Conservation (phyloP, 441 rosid genomes). For the Adansonia gregorii region DNA sequence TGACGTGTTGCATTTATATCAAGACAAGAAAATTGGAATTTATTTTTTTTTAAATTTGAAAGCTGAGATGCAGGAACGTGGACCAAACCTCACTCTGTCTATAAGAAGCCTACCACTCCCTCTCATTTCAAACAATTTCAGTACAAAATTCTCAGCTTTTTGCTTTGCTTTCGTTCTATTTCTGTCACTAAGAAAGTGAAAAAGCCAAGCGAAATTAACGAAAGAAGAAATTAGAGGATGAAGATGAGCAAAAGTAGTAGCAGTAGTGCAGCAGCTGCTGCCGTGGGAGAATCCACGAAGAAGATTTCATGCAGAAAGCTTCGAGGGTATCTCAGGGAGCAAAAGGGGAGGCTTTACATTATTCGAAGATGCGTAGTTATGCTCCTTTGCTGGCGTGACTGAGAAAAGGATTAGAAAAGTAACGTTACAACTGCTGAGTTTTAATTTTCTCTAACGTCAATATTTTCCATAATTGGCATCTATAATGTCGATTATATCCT, state of each 20-base stretch:
- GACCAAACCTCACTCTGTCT: slow-evolving; percentile 9
- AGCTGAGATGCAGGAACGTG: slow-evolving; percentile 21
- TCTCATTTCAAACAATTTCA: slow-evolving; percentile 19
- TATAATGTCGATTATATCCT: no score
- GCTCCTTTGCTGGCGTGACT: slow-evolving; percentile 69
- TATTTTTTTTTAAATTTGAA: background rate
- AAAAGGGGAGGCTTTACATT: slow-evolving; percentile 57
- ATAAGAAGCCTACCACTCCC: slow-evolving; percentile 10
- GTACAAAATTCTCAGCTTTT: background rate
- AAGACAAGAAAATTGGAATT: background rate
- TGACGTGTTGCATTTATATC: slow-evolving; percentile 31
- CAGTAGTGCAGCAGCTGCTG: slow-evolving; percentile 20
- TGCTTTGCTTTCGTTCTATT: background rate
- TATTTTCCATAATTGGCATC: no score
- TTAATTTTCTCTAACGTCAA: no score
- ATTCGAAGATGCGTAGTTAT: slow-evolving; percentile 56
- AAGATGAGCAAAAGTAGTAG: slow-evolving; percentile 5
- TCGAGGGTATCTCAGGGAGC: slow-evolving; percentile 54
- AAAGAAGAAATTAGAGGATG: slow-evolving; percentile 1
- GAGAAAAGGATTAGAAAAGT: background rate
- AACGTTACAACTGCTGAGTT: no score
- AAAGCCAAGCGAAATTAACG: background rate
- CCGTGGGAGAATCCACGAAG: slow-evolving; percentile 42
- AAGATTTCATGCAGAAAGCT: slow-evolving; percentile 51
- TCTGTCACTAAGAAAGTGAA: background rate